These are phyloP conservation scores for Apiospora hydei DNA, from an alignment of 2,329 filamentous ascomycete species.

Conservation along the genomic window DNA sequence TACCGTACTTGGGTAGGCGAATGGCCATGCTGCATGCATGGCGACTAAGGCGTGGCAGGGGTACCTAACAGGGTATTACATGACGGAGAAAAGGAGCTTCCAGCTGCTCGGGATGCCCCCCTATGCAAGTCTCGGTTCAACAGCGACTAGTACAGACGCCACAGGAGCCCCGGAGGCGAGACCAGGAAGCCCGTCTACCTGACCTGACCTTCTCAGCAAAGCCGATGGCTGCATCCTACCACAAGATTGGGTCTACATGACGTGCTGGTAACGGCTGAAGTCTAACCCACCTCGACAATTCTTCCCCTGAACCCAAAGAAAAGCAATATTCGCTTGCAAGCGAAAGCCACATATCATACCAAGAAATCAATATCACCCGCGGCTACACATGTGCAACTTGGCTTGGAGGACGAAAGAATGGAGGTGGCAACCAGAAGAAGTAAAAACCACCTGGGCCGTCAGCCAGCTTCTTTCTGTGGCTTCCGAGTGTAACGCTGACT, in stretches of 20 bases:
- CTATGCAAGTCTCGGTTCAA: neutral
- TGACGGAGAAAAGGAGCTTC: neutral
- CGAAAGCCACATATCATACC: neutral
- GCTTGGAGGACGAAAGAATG: neutral
- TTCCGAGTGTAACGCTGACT: neutral
- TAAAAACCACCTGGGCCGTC: neutral
- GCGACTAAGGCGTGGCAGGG: neutral
- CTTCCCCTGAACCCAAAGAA: neutral
- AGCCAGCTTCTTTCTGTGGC: neutral
- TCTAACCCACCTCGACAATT: neutral
- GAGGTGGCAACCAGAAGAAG: neutral
- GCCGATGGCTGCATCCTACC: neutral
- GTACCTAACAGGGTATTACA: neutral
- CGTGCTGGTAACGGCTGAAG: neutral
- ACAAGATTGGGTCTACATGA: neutral
- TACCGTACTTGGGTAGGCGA: neutral
- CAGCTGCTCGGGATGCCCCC: neutral
- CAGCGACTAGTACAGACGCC: neutral
- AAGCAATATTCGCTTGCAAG: conserved; percentile 11
- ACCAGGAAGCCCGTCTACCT: neutral
- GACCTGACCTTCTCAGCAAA: neutral
- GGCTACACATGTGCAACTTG: neutral
- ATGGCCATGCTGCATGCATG: neutral
- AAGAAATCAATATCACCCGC: neutral
- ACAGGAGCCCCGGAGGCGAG: neutral